phyloP scores from a whole-genome alignment of 495 filamentous ascomycete species.

The Trichoderma parareesei region DNA sequence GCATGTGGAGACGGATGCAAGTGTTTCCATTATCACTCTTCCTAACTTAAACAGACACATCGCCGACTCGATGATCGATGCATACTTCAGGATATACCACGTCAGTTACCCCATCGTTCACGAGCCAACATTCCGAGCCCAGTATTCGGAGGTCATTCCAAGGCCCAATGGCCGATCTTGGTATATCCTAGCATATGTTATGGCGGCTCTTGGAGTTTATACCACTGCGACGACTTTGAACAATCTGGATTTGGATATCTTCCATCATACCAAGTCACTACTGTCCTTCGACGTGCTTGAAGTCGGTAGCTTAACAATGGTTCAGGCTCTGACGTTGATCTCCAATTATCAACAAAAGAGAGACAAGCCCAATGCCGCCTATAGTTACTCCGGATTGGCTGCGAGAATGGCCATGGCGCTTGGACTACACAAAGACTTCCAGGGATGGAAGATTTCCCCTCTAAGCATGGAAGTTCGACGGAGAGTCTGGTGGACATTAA shows the following conservation, averaged over 20 bases:
- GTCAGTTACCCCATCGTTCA: constrained; percentile 48
- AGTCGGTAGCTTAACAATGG: constrained; percentile 42
- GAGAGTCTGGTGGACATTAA: constrained; percentile 28
- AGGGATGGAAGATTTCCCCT: constrained; percentile 15
- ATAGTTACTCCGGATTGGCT: constrained; percentile 38
- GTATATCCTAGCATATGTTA: constrained; percentile 45
- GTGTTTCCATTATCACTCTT: constrained; percentile 11
- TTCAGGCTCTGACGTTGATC: constrained; percentile 43
- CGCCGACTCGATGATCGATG: constrained; percentile 30
- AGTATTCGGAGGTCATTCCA: constrained; percentile 43
- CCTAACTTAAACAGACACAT: constrained; percentile 15
- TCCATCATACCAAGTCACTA: constrained; percentile 37
- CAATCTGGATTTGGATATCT: constrained; percentile 21
- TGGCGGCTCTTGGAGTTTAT: constrained; percentile 45
- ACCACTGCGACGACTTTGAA: constrained; percentile 19
- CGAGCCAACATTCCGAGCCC: constrained; percentile 46
- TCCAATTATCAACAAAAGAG: constrained; percentile 50
- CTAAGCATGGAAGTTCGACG: constrained; percentile 24
- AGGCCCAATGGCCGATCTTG: constrained; percentile 41
- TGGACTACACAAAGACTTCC: constrained; percentile 35
- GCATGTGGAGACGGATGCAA: not conserved
- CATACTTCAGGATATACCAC: constrained; percentile 46
- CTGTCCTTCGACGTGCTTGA: constrained; percentile 36
- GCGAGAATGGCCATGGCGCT: constrained; percentile 38
- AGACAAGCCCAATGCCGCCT: constrained; percentile 49